A percentile compares a stretch with the other conserved stretches of the same genome.
These are phyloP conservation scores for Myriosclerotinia scirpicola DNA, from an alignment of 2,329 filamentous ascomycete genomes.

Conservation along the genomic window DNA sequence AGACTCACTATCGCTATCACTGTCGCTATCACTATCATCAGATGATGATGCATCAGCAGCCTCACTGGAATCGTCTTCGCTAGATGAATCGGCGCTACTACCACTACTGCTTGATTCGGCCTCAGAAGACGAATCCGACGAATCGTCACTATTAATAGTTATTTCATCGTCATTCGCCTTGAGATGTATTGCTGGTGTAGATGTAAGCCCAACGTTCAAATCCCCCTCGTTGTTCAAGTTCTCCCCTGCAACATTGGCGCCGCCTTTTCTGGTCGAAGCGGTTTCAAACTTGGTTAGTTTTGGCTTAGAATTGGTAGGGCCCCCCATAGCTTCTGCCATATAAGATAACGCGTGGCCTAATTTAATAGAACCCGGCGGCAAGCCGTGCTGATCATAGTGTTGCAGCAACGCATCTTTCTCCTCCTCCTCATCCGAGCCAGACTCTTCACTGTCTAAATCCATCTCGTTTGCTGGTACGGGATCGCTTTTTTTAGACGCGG, in stretches of 20 bases:
- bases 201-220: constrained; percentile 29
- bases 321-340: constrained; percentile 35
- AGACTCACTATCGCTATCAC: constrained; percentile 29
- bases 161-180: constrained; percentile 33
- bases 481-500: constrained; percentile 7
- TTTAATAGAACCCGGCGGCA: constrained; percentile 38
- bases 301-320: constrained; percentile 25
- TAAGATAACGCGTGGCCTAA: constrained; percentile 37
- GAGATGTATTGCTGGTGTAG: constrained; percentile 37
- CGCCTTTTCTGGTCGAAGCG: constrained; percentile 33
- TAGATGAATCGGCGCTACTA: constrained; percentile 24
- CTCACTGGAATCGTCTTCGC: constrained; percentile 29
- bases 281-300: constrained; percentile 29
- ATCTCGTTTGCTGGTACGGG: constrained; percentile 4
- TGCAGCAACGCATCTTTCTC: constrained; percentile 38
- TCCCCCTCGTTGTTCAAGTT: constrained; percentile 23
- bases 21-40: constrained; percentile 25
- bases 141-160: constrained; percentile 24
- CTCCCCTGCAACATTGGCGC: constrained; percentile 31
- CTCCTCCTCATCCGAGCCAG: constrained; percentile 35
- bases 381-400: constrained; percentile 39
- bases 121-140: constrained; percentile 16
- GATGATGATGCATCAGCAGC: constrained; percentile 22
- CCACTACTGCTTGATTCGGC: constrained; percentile 27
- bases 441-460: constrained; percentile 29